Base-by-base conservation (phyloP, 2,329 filamentous ascomycete species). In the Dichotomopilus funicola region DNA sequence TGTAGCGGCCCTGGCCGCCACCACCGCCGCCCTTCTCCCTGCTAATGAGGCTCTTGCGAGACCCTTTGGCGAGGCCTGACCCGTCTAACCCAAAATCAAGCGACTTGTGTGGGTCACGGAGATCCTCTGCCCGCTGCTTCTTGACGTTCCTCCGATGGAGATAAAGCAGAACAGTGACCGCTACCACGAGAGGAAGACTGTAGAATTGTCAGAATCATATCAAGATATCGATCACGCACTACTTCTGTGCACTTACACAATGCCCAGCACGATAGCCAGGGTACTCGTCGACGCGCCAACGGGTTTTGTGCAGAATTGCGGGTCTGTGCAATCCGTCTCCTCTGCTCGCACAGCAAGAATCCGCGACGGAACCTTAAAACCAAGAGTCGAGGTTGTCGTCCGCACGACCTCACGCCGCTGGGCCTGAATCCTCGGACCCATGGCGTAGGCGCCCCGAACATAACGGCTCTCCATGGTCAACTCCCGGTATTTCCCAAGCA, bases 81-180 rank as follows among this genome's bases (percentile, higher is more conserved):
- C 87, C 73, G 40, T 73, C 89, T 67, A 96, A 72, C 38, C 94
- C 94, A 68, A 96, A 99, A 70, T 99, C 94, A 67, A 97, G 79
- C 0, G 90, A 94, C 67, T 87, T 91, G 71, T 95, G 89, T 63
- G 89, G 89, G 70, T 96, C 91, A 60, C 87, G 83, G 13, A 80
- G 78, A 72, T 99, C 94, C 72, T 99, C 94, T 56, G 78, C 74
- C 54, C 78, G 77, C 60, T 90, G 78, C 65, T 83, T 90, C 68
- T 80, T 83, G 41, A 88, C 73, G 65, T 90, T 87, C 69, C 89
- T 81, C 51, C 89, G 83, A 68, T 96, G 91, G 38, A 99, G 79
- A 66, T 85, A 86, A 61, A 91, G 66, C 41, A 96, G 74, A 1
- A 90, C 80, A 48, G 83, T 67, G 1, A 87, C 68, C 19, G 88